Evolutionary conservation across 2,329 filamentous ascomycete genomes (phyloP).

Genomic region (Xylariaceae sp.): DNA sequence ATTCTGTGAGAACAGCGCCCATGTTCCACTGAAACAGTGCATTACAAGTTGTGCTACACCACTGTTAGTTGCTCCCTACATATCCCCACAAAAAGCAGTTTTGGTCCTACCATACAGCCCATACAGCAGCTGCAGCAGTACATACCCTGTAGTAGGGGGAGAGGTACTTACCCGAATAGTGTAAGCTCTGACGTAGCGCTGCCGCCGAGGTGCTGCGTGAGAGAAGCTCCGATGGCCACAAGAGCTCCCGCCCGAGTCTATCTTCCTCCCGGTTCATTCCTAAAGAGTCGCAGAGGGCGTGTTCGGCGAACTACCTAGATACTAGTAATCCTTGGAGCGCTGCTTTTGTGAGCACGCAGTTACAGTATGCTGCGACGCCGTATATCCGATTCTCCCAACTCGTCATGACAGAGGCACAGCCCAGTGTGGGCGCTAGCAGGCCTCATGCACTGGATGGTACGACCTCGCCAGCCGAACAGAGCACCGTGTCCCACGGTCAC

Average conservation of each 20-base stretch:
- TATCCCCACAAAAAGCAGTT: too few species aligned
- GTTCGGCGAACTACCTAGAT: background rate
- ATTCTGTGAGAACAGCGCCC: too few species aligned
- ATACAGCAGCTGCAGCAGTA: too few species aligned
- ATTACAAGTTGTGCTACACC: too few species aligned
- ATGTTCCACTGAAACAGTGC: too few species aligned
- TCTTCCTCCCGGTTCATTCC: too few species aligned
- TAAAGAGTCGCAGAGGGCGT: background rate
- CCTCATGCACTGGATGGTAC: slow-evolving; percentile 10
- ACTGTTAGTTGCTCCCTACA: too few species aligned
- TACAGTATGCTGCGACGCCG: slow-evolving; percentile 24
- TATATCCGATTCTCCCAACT: slow-evolving; percentile 27
- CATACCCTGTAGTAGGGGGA: background rate
- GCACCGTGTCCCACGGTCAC: background rate
- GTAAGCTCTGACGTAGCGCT: slow-evolving; percentile 27
- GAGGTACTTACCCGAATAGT: background rate
- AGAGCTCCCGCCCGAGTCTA: background rate
- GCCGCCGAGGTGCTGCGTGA: slow-evolving; percentile 3
- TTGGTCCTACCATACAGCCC: too few species aligned
- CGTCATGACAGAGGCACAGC: slow-evolving; percentile 40
- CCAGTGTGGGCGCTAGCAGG: slow-evolving; percentile 27
- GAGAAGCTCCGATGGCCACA: slow-evolving; percentile 1
- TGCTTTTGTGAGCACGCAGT: slow-evolving; percentile 3
- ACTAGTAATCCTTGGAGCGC: slow-evolving; percentile 3
- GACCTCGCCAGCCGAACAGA: slow-evolving; percentile 3